Base-by-base conservation (phyloP, 1,284 basidiomycete species). In the Apiotrichum sp. region DNA sequence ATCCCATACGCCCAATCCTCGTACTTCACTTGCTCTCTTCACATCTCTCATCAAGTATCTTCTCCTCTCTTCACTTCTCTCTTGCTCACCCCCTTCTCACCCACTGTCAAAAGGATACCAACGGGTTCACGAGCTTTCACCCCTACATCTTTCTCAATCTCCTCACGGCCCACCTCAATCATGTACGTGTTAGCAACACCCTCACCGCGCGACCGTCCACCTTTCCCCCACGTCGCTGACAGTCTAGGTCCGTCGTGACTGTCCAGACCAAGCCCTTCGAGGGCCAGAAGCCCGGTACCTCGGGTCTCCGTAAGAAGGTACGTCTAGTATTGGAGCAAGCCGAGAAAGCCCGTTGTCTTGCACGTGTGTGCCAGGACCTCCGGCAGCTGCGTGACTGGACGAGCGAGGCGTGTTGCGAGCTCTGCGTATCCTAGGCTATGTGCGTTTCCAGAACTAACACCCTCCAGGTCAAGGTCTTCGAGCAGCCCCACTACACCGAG, bases 231-330 rank as follows among this genome's bases (percentile, higher is more conserved):
- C 4, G 29, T 36, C 34, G 53, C 57, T 59, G 32, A 56, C 42
- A 43, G 32, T 22, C 40, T 14, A 65, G 65, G 65, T 67, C 68
- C 47, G 67, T 72, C 59, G 55, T 59, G 22, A 68, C 69, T 41
- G 62, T 74, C 56, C 55, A 63, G 49, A 74, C 72, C 52, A 74
- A 67, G 54, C 65, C 71, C 52, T 71, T 64, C 61, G 62, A 65
- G 55, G 72, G 91, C 69, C 92, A 95, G 79, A 93, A 93, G 77
- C 90, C 92, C 38, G 93, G 93, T 61, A 96, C 93, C 9, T 96
- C 92, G 62, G 93, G 93, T 63, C 84, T 96, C 50, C 83, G 93
- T 69, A 96, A 96, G 81, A 92, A 89, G 71, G 92, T 95, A 74
- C 93, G 56, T 45, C 91, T 93, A 65, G 93, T 93, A 82, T 8